Evolutionary conservation across 257 asterid species (phyloP).

Genomic region (Hygrophila difformis): DNA sequence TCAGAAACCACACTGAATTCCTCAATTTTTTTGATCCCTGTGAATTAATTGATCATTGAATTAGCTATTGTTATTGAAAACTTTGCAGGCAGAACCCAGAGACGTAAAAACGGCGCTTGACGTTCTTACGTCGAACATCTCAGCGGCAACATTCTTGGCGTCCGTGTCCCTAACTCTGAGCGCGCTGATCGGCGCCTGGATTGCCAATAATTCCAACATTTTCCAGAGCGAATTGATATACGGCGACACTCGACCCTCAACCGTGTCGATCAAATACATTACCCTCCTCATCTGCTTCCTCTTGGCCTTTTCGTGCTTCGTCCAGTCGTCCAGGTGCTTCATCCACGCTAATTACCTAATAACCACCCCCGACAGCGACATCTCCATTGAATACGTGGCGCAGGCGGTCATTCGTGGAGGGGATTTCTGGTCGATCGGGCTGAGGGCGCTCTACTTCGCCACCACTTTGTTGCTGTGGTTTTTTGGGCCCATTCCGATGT

Average conservation of each 20-base stretch:
- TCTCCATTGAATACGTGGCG: slow-evolving; percentile 37
- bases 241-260: slow-evolving; percentile 56
- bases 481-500: slow-evolving; percentile 72
- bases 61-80: background rate
- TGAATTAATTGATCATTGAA: background rate
- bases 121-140: slow-evolving; percentile 39
- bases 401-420: slow-evolving; percentile 58
- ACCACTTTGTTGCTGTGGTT: slow-evolving; percentile 53
- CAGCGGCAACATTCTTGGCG: slow-evolving; percentile 48
- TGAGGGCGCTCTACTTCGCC: slow-evolving; percentile 58
- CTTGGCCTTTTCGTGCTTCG: slow-evolving; percentile 58
- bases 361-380: slow-evolving; percentile 36
- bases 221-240: slow-evolving; percentile 52
- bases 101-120: slow-evolving; percentile 38
- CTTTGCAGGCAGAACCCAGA: slow-evolving; percentile 29
- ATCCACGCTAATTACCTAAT: slow-evolving; percentile 58
- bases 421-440: slow-evolving; percentile 63
- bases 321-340: slow-evolving; percentile 60
- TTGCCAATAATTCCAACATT: slow-evolving; percentile 43
- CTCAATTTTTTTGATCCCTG: too few species aligned
- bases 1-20: background rate
- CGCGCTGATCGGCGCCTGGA: slow-evolving; percentile 63
- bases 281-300: slow-evolving; percentile 48
- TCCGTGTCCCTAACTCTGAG: slow-evolving; percentile 44
- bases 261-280: slow-evolving; percentile 59